Conservation (phyloP, 139 green algal species). For the Klebsormidium nitens region DNA sequence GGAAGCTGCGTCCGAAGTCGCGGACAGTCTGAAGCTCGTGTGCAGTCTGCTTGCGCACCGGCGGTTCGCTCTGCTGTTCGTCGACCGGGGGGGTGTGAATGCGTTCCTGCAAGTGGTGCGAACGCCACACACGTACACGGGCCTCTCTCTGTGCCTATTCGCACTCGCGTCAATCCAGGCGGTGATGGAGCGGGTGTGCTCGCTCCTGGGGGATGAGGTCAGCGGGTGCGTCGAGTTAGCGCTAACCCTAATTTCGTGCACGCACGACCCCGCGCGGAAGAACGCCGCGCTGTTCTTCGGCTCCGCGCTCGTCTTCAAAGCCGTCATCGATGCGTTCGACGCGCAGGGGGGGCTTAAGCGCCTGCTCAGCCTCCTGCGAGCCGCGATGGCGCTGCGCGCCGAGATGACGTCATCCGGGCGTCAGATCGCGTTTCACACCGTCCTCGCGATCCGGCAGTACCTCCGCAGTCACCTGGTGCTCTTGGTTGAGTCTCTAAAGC, state of each 20-base stretch:
- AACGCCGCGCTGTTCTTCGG: conserved; percentile 60
- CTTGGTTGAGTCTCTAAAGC: conserved; percentile 42
- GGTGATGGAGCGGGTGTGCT: conserved; percentile 62
- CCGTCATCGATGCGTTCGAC: conserved; percentile 55
- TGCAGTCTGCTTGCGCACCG: conserved; percentile 60
- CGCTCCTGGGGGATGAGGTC: conserved; percentile 20
- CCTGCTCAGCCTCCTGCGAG: background rate
- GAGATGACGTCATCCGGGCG: conserved; percentile 20
- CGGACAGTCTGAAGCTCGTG: conserved; percentile 46
- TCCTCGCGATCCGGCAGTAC: conserved; percentile 55
- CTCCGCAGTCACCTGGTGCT: conserved; percentile 53
- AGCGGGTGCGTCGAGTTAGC: conserved; percentile 30
- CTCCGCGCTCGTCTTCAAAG: conserved; percentile 46
- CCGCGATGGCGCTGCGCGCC: background rate
- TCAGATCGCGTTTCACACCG: conserved; percentile 46
- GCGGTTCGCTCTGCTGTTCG: conserved; percentile 55
- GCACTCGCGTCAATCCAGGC: conserved; percentile 34
- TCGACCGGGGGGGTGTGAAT: conserved; percentile 56
- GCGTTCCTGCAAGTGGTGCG: conserved; percentile 50
- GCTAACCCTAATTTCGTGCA: conserved; percentile 46
- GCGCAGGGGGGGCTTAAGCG: conserved; percentile 12
- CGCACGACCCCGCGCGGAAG: conserved; percentile 55
- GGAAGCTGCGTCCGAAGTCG: conserved; percentile 5
- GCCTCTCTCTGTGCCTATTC: conserved; percentile 43
- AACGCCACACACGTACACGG: conserved; percentile 37